phyloP scores from a whole-genome alignment of 1,284 basidiomycete genomes.

The Austroboletus rostrupii region DNA sequence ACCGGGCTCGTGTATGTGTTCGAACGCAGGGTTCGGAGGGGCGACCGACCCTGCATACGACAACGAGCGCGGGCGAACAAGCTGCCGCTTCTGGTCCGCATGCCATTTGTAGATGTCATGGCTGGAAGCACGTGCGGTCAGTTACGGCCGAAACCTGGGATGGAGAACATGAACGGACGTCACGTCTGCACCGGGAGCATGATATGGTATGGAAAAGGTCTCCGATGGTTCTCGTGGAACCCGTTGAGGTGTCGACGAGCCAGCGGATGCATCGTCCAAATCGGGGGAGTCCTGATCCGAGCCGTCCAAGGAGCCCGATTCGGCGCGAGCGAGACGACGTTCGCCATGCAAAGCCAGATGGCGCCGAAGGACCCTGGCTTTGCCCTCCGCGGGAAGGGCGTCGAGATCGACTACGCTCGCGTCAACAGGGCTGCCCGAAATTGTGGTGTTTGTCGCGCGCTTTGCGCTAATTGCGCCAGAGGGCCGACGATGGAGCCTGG shows the following conservation, averaged over 20 bases:
- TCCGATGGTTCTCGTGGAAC: constrained; percentile 45
- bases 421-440: constrained; percentile 30
- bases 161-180: constrained; percentile 59
- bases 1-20: constrained; percentile 90
- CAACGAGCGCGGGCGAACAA: constrained; percentile 58
- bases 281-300: constrained; percentile 33
- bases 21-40: constrained; percentile 67
- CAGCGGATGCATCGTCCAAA: constrained; percentile 25
- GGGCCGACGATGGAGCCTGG: constrained; percentile 23
- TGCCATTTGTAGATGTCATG: constrained; percentile 95
- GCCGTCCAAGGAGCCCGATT: constrained; percentile 27
- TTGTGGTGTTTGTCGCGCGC: constrained; percentile 27
- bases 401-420: constrained; percentile 42
- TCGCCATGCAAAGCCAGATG: constrained; percentile 80
- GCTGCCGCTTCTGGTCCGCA: constrained; percentile 61
- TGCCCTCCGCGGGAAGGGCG: constrained; percentile 73
- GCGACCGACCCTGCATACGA: constrained; percentile 66
- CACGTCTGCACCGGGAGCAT: constrained; percentile 82
- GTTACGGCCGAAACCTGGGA: constrained; percentile 14
- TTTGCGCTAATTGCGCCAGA: constrained; percentile 32
- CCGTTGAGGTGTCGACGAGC: constrained; percentile 35
- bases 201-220: constrained; percentile 79
- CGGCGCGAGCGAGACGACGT: constrained; percentile 43
- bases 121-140: constrained; percentile 36
- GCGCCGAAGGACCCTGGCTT: constrained; percentile 72